A percentile compares a stretch with the other conserved stretches of the same genome.
phyloP scores from a whole-genome alignment of 2,329 filamentous ascomycete genomes.

The Cercospora citrullina region DNA sequence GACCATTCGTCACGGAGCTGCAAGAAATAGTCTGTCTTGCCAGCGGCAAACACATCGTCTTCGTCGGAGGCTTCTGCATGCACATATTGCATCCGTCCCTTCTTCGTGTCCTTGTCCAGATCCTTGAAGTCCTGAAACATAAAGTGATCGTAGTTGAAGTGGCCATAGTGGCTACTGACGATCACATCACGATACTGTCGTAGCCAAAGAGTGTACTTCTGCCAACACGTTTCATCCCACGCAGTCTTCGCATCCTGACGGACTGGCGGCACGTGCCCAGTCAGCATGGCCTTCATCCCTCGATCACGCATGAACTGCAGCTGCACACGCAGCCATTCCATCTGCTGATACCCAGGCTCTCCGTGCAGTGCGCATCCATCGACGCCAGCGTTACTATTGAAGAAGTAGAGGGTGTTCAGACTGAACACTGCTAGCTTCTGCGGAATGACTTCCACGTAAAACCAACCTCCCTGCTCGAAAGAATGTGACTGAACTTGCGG shows the following conservation, averaged over 20 bases:
- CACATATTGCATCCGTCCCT: constrained; percentile 43
- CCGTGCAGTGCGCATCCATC: constrained; percentile 78
- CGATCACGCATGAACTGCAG: constrained; percentile 77
- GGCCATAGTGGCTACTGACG: constrained; percentile 75
- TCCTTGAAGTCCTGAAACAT: constrained; percentile 83
- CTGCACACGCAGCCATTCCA: constrained; percentile 94
- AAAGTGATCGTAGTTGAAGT: constrained; percentile 99
- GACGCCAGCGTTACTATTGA: constrained; percentile 86
- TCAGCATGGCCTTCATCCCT: constrained; percentile 91
- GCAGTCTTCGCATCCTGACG: constrained; percentile 78
- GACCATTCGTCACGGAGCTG: constrained; percentile 79
- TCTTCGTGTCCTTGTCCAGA: constrained; percentile 60
- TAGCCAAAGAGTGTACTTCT: constrained; percentile 91
- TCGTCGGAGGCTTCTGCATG: constrained; percentile 20
- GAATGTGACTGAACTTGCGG: constrained; percentile 88
- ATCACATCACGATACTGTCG: constrained; percentile 89
- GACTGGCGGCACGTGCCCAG: constrained; percentile 90
- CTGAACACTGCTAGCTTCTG: constrained; percentile 84
- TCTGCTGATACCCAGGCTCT: constrained; percentile 88
- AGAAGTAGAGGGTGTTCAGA: constrained; percentile 88
- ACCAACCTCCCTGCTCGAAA: constrained; percentile 93
- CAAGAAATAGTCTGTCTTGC: constrained; percentile 76
- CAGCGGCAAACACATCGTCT: constrained; percentile 60
- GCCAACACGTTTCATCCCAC: constrained; percentile 98
- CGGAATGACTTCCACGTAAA: constrained; percentile 87